Evolutionary conservation across 805 yeast genomes (phyloP), one percentile per base, ranked within the genome.

Genomic region (Saturnispora sekii): DNA sequence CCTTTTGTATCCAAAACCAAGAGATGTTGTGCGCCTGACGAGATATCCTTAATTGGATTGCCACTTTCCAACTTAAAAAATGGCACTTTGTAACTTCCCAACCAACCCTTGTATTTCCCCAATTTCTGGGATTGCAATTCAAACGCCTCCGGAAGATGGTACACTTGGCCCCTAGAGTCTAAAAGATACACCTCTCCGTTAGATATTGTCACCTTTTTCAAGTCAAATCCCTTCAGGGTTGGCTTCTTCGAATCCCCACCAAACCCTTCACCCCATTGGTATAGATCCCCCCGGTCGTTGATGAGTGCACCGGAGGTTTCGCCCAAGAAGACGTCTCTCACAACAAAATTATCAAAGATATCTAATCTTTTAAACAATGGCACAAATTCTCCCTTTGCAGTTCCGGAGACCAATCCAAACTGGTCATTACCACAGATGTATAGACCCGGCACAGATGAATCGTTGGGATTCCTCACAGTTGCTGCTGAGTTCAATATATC

Each of bases 21-120:
- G 9, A 89, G 54, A 62, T 93, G 97, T 42, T 71, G 68, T 7
- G 64, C 63, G 10, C 98, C 98, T 3, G 77, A 73, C 6, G 54
- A 41, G 2, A 76, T 65, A 33, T 70, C 66, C 43, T 68, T 68
- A 17, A 64, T 59, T 32, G 56, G 46, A 12, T 40, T 46, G n/a
- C 9, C 10, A 3, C 51, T 44, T 2, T 37, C 14, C 10, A 61
- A 32, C 36, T 53, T 52, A 11, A 44, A 49, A 45, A 47, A 55
- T 11, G 47, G 43, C 2, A 41, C 50, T 15, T 40, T 48, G 11
- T 45, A 37, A 0, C 51, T 40, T 5, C 55, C 51, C 5, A 55
- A 41, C 50, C 55, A 49, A 2, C 53, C 53, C 28, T 33, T 41
- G 4, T 39, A 38, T 15, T 41, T 46, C 14, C 35, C 31, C 4